A percentile compares a stretch with the other conserved stretches of the same genome.
Evolutionary conservation across 1,139 yeast species (phyloP).

Genomic region (Candida sanyaensis): DNA sequence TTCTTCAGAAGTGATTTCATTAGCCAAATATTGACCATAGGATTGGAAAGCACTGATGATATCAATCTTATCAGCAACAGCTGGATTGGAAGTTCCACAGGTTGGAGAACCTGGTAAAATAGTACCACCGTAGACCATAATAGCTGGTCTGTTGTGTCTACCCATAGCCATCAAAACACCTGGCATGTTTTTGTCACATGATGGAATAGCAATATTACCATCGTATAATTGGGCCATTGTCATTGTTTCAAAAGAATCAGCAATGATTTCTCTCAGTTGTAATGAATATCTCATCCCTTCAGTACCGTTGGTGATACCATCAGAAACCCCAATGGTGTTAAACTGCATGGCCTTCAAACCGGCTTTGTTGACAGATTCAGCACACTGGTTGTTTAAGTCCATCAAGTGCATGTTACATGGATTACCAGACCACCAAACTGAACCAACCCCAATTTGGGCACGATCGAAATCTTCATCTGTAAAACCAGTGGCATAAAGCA

Average conservation of each 20-base stretch:
- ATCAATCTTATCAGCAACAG: slow-evolving; percentile 75
- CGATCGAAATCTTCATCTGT: slow-evolving; percentile 72
- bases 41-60: slow-evolving; percentile 95
- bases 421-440: slow-evolving; percentile 98
- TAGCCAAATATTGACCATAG: slow-evolving; percentile 85
- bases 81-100: slow-evolving; percentile 53
- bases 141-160: slow-evolving; percentile 93
- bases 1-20: slow-evolving; percentile 74
- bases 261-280: slow-evolving; percentile 93
- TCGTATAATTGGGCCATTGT: slow-evolving; percentile 95
- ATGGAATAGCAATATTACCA: slow-evolving; percentile 89
- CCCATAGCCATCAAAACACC: slow-evolving; percentile 98
- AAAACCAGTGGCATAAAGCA: slow-evolving; percentile 97
- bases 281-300: slow-evolving; percentile 94
- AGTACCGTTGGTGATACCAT: slow-evolving; percentile 97
- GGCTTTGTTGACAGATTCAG: slow-evolving; percentile 77
- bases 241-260: slow-evolving; percentile 92
- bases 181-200: slow-evolving; percentile 98
- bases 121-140: slow-evolving; percentile 97
- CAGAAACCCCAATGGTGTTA: slow-evolving; percentile 93
- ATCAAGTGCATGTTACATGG: slow-evolving; percentile 96
- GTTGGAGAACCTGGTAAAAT: slow-evolving; percentile 82
- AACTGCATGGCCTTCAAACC: slow-evolving; percentile 96
- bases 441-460: slow-evolving; percentile 94
- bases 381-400: slow-evolving; percentile 77